phyloP scores from a whole-genome alignment of 805 yeast species.

The Candida suzukii region DNA sequence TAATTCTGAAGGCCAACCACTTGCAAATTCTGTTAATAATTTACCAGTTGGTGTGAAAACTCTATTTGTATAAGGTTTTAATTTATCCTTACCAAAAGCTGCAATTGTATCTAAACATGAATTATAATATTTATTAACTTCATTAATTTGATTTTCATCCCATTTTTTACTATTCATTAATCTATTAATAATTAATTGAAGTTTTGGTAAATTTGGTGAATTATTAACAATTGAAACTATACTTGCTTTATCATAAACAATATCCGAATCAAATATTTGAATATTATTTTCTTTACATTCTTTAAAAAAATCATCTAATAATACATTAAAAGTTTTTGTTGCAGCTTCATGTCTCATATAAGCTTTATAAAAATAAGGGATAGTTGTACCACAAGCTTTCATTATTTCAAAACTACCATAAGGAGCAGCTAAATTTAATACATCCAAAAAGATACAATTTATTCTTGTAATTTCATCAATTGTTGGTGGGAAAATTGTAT shows the following conservation, averaged over 20 bases:
- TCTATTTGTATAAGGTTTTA: conserved; percentile 49
- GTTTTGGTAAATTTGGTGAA: conserved; percentile 61
- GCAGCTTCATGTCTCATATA: conserved; percentile 94
- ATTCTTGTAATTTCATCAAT: conserved; percentile 90
- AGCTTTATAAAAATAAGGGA: conserved; percentile 90
- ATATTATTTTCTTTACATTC: conserved; percentile 26
- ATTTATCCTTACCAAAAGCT: conserved; percentile 63
- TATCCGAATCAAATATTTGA: conserved; percentile 18
- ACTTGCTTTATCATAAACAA: conserved; percentile 38
- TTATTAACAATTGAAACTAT: conserved; percentile 60
- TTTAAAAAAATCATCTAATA: conserved; percentile 34
- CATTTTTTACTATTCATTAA: conserved; percentile 43
- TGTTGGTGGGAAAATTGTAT: conserved; percentile 86
- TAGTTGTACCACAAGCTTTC: conserved; percentile 71
- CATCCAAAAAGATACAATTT: conserved; percentile 76
- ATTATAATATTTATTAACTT: conserved; percentile 36
- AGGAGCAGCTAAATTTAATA: conserved; percentile 58
- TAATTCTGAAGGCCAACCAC: conserved; percentile 80
- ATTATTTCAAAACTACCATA: conserved; percentile 72
- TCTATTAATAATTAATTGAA: conserved; percentile 63
- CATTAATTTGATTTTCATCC: conserved; percentile 23
- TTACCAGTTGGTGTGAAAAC: conserved; percentile 91
- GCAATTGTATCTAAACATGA: conserved; percentile 63
- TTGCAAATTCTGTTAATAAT: conserved; percentile 74
- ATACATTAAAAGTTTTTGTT: conserved; percentile 51